A percentile compares a stretch with the other conserved stretches of the same genome.
Evolutionary conservation across 805 yeast genomes (phyloP).

Genomic region (Torulaspora maleeae): DNA sequence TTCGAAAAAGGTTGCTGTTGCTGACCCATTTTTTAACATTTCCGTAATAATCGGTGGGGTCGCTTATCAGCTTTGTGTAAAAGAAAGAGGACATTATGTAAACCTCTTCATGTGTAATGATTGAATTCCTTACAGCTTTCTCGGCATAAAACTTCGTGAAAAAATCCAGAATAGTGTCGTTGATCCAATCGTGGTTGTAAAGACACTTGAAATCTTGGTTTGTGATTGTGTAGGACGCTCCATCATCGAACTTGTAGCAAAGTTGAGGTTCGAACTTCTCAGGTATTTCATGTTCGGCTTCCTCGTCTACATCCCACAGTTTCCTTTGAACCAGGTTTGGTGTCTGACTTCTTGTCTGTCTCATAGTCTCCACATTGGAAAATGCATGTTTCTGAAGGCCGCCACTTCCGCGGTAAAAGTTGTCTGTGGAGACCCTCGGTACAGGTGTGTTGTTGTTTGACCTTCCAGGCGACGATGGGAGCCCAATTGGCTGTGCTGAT

Average conservation of each 20-base stretch:
- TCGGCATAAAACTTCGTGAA: conserved; percentile 59
- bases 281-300: conserved; percentile 23
- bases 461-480: conserved; percentile 2
- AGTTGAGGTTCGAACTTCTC: conserved; percentile 41
- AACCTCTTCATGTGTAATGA: conserved; percentile 38
- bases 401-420: not conserved
- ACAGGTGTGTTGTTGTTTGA: not conserved
- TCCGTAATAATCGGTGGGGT: conserved; percentile 44
- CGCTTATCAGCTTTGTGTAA: conserved; percentile 55
- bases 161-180: conserved; percentile 84
- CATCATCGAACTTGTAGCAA: conserved; percentile 49
- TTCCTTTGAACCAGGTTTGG: conserved; percentile 11
- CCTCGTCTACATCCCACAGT: conserved; percentile 15
- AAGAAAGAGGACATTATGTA: conserved; percentile 79
- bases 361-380: conserved; percentile 9
- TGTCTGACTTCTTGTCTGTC: conserved; percentile 12
- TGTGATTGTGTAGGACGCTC: conserved; percentile 51
- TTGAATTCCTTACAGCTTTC: conserved; percentile 25
- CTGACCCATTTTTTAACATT: conserved; percentile 76
- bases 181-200: conserved; percentile 78
- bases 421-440: conserved; percentile 3
- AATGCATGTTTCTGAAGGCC: conserved; percentile 1
- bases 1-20: conserved; percentile 57
- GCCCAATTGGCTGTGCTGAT: not conserved
- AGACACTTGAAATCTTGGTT: conserved; percentile 74